phyloP scores from a whole-genome alignment of 192 early-diverging fungal species.

The Piromyces sp. region DNA sequence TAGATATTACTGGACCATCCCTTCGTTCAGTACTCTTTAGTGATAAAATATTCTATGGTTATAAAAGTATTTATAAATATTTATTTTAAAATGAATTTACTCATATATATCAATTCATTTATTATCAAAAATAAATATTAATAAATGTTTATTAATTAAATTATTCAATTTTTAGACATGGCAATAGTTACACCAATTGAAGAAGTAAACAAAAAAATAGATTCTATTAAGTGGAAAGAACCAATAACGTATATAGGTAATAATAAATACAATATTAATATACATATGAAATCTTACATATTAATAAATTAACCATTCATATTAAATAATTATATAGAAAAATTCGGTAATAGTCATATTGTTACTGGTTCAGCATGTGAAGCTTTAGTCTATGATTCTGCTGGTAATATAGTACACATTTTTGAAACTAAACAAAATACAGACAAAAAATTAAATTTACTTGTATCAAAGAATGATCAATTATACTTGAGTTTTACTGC shows the following conservation, averaged over 20 bases:
- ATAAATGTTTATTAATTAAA: too few relatives aligned
- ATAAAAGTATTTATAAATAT: background rate
- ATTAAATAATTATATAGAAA: background rate
- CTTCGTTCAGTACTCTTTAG: background rate
- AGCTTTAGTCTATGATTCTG: background rate
- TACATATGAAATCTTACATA: too few relatives aligned
- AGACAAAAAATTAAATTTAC: background rate
- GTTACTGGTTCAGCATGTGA: background rate
- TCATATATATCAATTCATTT: too few relatives aligned
- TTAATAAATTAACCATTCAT: too few relatives aligned
- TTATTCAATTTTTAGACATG: background rate
- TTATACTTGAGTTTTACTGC: background rate
- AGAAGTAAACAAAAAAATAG: background rate
- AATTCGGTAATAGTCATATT: background rate
- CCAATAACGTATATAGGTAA: background rate
- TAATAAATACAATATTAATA: too few relatives aligned
- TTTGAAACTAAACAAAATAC: background rate
- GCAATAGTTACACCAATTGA: background rate
- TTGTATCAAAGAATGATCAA: background rate
- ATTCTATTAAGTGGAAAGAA: background rate
- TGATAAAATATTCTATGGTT: background rate
- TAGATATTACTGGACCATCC: background rate
- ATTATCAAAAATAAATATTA: too few relatives aligned
- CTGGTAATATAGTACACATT: background rate
- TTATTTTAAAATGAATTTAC: too few relatives aligned